Percentiles rank a stretch among this genome's conserved stretches.
phyloP scores from a whole-genome alignment of 192 early-diverging fungal species.

The Neocallimastix lanati region DNA sequence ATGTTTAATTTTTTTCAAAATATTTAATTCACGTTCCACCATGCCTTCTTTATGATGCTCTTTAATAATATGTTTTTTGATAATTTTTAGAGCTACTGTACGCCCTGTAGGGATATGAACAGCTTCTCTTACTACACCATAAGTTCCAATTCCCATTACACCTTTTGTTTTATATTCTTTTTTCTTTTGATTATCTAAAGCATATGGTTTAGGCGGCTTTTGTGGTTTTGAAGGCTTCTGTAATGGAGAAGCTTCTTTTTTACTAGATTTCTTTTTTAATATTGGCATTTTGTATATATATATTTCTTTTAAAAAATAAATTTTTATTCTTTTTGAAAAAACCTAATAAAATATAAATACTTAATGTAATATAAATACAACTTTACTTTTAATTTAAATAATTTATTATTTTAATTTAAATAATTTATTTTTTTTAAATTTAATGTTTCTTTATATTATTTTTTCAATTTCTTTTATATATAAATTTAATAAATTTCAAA shows the following conservation, averaged over 20 bases:
- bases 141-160: constrained; percentile 1
- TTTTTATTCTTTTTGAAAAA: too few relatives aligned
- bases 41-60: constrained; percentile 1
- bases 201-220: too few relatives aligned
- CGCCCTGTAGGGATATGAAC: constrained; percentile 1
- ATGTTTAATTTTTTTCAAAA: constrained; percentile 1
- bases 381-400: too few relatives aligned
- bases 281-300: background rate
- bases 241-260: background rate
- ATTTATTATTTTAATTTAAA: too few relatives aligned
- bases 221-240: background rate
- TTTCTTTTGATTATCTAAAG: background rate
- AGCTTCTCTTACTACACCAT: constrained; percentile 2
- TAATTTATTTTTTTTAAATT: too few relatives aligned
- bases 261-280: background rate
- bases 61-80: constrained; percentile 2
- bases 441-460: too few relatives aligned
- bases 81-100: constrained; percentile 2
- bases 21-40: constrained; percentile 1
- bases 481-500: too few relatives aligned
- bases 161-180: constrained; percentile 1
- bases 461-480: too few relatives aligned
- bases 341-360: too few relatives aligned
- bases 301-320: too few relatives aligned
- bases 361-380: too few relatives aligned